phyloP scores from a whole-genome alignment of 2,329 filamentous ascomycete genomes.

The Scedosporium aurantiacum region DNA sequence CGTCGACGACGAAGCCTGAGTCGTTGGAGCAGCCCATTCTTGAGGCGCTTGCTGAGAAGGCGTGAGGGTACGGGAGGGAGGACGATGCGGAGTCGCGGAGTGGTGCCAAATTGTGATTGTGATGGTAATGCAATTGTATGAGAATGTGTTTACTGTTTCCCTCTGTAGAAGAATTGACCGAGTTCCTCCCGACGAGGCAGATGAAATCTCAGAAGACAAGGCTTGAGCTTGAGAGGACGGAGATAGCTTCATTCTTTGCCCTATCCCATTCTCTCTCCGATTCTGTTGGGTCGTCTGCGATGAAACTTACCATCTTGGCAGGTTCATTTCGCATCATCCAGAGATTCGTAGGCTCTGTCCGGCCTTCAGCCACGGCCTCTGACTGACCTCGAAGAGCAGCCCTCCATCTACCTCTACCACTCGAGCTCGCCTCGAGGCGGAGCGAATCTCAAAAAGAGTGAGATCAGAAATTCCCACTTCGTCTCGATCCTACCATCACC shows the following conservation, averaged over 20 bases:
- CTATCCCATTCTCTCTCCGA: too few relatives aligned
- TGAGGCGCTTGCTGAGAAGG: constrained; percentile 48
- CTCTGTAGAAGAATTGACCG: background rate
- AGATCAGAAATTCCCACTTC: too few relatives aligned
- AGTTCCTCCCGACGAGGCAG: background rate
- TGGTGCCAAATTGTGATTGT: background rate
- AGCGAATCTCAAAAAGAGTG: too few relatives aligned
- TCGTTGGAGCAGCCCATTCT: constrained; percentile 63
- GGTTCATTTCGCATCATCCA: too few relatives aligned
- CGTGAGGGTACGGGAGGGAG: background rate
- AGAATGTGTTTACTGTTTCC: background rate
- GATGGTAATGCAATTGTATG: background rate
- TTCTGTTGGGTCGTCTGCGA: too few relatives aligned
- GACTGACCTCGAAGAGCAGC: too few relatives aligned
- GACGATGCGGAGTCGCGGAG: background rate
- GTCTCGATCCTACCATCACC: too few relatives aligned
- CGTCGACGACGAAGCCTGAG: constrained; percentile 79
- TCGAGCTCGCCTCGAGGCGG: too few relatives aligned
- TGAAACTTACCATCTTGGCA: too few relatives aligned
- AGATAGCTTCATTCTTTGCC: background rate
- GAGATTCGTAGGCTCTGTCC: too few relatives aligned
- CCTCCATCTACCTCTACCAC: too few relatives aligned
- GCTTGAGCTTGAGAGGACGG: background rate
- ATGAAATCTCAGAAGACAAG: background rate
- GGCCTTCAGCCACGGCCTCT: too few relatives aligned